A percentile compares a stretch with the other conserved stretches of the same genome.
Conservation (phyloP, 768 basidiomycete species). For the Ramaria sp. region DNA sequence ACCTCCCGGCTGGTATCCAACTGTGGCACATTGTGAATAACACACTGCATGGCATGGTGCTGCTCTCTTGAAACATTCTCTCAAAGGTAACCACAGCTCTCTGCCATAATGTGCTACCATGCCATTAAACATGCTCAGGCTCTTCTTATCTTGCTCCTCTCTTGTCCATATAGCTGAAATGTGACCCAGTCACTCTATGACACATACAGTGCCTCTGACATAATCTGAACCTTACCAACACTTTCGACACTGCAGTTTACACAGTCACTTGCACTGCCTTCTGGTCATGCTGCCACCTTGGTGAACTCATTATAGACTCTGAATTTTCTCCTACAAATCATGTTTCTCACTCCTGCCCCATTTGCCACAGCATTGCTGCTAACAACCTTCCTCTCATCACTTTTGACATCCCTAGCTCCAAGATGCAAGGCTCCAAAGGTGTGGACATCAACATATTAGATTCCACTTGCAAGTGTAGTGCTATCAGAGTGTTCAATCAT, state of each 20-base stretch:
- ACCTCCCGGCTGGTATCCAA: conserved; percentile 23
- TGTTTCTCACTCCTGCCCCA: neutral
- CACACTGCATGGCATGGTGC: conserved; percentile 28
- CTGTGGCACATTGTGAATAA: conserved; percentile 27
- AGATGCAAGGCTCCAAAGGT: no score
- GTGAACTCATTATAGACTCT: conserved; percentile 13
- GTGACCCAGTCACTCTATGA: conserved; percentile 25
- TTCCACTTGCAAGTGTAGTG: neutral
- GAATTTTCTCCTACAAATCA: no score
- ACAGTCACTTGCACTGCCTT: conserved; percentile 26
- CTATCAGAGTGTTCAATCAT: neutral
- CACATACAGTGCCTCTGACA: conserved; percentile 20
- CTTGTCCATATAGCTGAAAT: conserved; percentile 11
- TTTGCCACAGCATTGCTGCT: neutral
- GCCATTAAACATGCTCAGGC: neutral
- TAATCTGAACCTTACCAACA: conserved; percentile 16
- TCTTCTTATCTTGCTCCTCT: conserved; percentile 12
- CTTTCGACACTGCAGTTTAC: conserved; percentile 26
- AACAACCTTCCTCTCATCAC: no score
- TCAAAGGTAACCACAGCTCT: neutral
- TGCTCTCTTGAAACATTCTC: conserved; percentile 10
- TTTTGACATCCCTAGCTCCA: conserved; percentile 1
- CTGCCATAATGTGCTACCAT: no score
- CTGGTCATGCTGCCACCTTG: conserved; percentile 21
- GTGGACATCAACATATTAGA: no score